Conservation (phyloP, 1,284 basidiomycete species). For the Ustilago crameri region DNA sequence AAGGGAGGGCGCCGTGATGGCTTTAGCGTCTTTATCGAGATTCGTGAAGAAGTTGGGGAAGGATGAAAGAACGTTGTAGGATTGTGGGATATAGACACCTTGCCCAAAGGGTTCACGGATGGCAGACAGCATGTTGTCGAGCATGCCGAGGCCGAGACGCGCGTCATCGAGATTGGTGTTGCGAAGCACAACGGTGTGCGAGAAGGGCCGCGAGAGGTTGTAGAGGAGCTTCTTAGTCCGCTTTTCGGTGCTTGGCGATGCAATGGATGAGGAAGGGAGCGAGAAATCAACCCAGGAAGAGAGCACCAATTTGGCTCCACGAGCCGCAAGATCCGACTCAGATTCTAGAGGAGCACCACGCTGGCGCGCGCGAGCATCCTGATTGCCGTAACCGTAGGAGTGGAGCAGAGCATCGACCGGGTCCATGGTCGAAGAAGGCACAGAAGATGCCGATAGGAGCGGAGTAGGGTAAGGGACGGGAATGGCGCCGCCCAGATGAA, state of each 20-base stretch:
- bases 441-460: neutral
- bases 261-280: constrained; percentile 13
- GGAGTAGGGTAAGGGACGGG: constrained; percentile 57
- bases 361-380: constrained; percentile 21
- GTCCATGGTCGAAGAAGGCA: constrained; percentile 11
- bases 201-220: constrained; percentile 29
- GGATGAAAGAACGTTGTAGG: constrained; percentile 50
- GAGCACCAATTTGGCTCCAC: constrained; percentile 19
- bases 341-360: constrained; percentile 34
- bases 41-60: constrained; percentile 51
- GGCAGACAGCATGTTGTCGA: constrained; percentile 31
- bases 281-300: constrained; percentile 42
- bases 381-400: constrained; percentile 48
- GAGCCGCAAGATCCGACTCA: constrained; percentile 21
- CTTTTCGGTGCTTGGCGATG: neutral
- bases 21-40: constrained; percentile 18
- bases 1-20: constrained; percentile 14
- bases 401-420: constrained; percentile 59
- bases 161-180: constrained; percentile 32
- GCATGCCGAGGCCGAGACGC: constrained; percentile 32
- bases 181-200: constrained; percentile 31
- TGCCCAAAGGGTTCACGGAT: constrained; percentile 36
- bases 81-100: constrained; percentile 45
- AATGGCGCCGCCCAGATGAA: constrained; percentile 56
- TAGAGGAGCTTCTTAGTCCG: constrained; percentile 19